Conservation (phyloP, 805 yeast species). For the Candida xiaguanensis region DNA sequence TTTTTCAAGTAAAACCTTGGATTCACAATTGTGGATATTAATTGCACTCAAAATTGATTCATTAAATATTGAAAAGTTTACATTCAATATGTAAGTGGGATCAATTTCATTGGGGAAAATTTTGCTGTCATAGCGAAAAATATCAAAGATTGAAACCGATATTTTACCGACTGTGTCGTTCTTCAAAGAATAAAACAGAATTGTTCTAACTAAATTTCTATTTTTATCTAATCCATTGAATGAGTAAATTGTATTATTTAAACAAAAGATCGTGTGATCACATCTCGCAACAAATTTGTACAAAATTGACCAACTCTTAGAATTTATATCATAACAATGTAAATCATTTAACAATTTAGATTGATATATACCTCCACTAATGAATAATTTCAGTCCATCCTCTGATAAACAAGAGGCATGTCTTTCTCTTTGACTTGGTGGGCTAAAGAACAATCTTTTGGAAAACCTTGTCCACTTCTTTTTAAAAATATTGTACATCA, state of each 20-base stretch:
- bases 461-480: no score
- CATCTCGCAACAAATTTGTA: slow-evolving; percentile 47
- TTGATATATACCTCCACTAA: slow-evolving; percentile 50
- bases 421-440: no score
- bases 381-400: slow-evolving; percentile 44
- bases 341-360: slow-evolving; percentile 40
- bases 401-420: slow-evolving; percentile 40
- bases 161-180: slow-evolving; percentile 43
- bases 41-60: background rate
- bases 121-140: no score
- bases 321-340: slow-evolving; percentile 43
- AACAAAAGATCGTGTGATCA: slow-evolving; percentile 47
- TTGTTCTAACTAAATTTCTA: slow-evolving; percentile 47
- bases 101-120: background rate
- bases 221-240: slow-evolving; percentile 57
- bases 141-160: background rate
- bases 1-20: background rate
- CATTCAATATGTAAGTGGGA: background rate
- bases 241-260: slow-evolving; percentile 47
- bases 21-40: background rate
- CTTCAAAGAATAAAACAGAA: slow-evolving; percentile 44
- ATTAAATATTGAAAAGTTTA: no score
- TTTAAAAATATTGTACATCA: no score
- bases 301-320: slow-evolving; percentile 48
- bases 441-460: no score